These are phyloP conservation scores for Botrytis medusae DNA, from an alignment of 2,329 filamentous ascomycete genomes.

Conservation along the genomic window DNA sequence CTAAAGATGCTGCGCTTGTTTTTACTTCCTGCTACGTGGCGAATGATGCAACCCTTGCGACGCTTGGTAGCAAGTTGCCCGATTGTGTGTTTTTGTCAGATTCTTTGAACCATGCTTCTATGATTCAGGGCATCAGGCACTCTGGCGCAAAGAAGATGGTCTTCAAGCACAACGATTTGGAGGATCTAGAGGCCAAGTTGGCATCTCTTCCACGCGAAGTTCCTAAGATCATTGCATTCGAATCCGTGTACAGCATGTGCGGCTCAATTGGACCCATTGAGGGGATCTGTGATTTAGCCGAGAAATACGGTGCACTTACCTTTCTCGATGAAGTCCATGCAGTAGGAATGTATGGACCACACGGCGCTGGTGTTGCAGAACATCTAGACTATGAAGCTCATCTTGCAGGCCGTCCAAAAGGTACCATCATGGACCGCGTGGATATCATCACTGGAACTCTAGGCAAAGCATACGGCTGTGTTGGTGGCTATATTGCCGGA, in stretches of 20 bases:
- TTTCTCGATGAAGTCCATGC: conserved; percentile 99
- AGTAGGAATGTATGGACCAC: conserved; percentile 97
- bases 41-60: conserved; percentile 95
- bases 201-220: conserved; percentile 79
- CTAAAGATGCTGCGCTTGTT: conserved; percentile 87
- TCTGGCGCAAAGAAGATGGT: conserved; percentile 96
- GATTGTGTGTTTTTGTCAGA: conserved; percentile 98
- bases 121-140: conserved; percentile 99
- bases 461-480: conserved; percentile 96
- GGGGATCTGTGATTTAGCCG: conserved; percentile 91
- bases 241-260: conserved; percentile 99
- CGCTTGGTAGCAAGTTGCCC: conserved; percentile 92
- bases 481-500: conserved; percentile 95
- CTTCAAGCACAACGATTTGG: conserved; percentile 98
- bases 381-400: conserved; percentile 94
- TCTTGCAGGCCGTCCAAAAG: conserved; percentile 67
- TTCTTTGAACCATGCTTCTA: conserved; percentile 95
- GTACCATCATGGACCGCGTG: conserved; percentile 91
- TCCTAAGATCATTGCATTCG: conserved; percentile 98
- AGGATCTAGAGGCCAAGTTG: conserved; percentile 87
- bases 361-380: conserved; percentile 93
- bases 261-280: conserved; percentile 95
- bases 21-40: conserved; percentile 98
- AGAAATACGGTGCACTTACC: conserved; percentile 96
- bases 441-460: conserved; percentile 98